Evolutionary conservation across 169 alveolate species (phyloP).

Genomic region (Perkinsus marinus): DNA sequence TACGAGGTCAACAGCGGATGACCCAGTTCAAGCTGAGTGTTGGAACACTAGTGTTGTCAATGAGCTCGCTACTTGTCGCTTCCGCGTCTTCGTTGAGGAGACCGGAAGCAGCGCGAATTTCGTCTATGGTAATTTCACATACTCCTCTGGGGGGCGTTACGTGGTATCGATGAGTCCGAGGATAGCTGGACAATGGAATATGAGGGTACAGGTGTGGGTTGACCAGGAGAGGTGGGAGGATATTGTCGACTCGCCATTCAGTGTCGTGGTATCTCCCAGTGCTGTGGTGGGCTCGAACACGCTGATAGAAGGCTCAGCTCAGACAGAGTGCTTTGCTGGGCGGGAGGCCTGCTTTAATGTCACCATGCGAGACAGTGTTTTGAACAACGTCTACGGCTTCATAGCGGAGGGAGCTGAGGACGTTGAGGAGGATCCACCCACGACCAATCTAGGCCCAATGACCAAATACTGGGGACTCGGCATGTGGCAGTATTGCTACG

Average conservation of each 20-base stretch:
- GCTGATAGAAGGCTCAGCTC: background rate
- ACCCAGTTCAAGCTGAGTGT: background rate
- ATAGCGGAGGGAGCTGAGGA: constrained; percentile 5
- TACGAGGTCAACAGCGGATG: background rate
- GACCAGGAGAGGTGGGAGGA: background rate
- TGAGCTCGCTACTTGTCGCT: background rate
- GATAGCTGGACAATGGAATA: background rate
- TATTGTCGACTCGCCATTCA: background rate
- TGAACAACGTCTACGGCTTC: background rate
- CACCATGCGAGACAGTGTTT: background rate
- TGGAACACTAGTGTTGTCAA: background rate
- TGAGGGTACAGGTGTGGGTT: background rate
- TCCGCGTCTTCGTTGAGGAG: background rate
- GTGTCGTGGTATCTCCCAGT: background rate
- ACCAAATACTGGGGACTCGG: constrained; percentile 3
- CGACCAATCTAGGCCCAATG: background rate
- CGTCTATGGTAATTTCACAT: background rate
- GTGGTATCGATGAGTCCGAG: background rate
- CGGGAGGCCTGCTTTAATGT: background rate
- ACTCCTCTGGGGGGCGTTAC: background rate
- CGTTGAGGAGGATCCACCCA: background rate
- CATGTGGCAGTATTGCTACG: constrained; percentile 2
- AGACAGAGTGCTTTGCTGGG: background rate
- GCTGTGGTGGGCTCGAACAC: background rate
- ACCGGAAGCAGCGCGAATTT: background rate